Conservation (phyloP, 129 eudicot genomes). For the Daucus carota region DH1_v3.0 NC_030389.2:11333501-11334000, state of each 20-base stretch:
- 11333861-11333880: conserved; percentile 26
- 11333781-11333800: conserved; percentile 16
- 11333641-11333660: conserved; percentile 35
- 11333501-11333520: conserved; percentile 28
- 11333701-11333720: conserved; percentile 35
- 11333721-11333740: conserved; percentile 32
- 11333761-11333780: conserved; percentile 25
- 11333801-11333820: conserved; percentile 28
- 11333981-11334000: conserved; percentile 26
- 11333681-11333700: conserved; percentile 27
- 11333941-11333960: conserved; percentile 33
- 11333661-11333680: conserved; percentile 25
- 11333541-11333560: conserved; percentile 23
- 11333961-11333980: conserved; percentile 34
- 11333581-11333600: conserved; percentile 34
- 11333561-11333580: conserved; percentile 38
- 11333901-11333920: conserved; percentile 28
- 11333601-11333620: conserved; percentile 21
- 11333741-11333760: conserved; percentile 28
- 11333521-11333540: conserved; percentile 29
- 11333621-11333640: conserved; percentile 21
- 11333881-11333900: conserved; percentile 36
- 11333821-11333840: conserved; percentile 34
- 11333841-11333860: conserved; percentile 29
- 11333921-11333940: conserved; percentile 21